A percentile compares a stretch with the other conserved stretches of the same genome.
These are phyloP conservation scores for Microdochium nivale DNA, from an alignment of 2,329 filamentous ascomycete species.

Conservation along the genomic window DNA sequence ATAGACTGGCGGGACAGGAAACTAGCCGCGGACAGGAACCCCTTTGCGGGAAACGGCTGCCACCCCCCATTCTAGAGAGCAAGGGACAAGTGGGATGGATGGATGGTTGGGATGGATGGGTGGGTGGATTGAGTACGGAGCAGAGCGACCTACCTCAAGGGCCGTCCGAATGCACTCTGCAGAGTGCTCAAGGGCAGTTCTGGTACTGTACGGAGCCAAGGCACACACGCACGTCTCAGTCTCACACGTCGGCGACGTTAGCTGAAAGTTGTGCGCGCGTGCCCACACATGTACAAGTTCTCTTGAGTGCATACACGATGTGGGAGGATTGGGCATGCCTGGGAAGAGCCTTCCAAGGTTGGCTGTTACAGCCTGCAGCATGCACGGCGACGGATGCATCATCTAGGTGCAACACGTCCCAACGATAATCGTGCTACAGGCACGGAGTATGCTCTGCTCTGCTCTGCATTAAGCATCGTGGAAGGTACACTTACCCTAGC, in stretches of 20 bases:
- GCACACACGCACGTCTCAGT: too few species aligned
- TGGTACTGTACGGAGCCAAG: background rate
- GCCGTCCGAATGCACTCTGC: too few species aligned
- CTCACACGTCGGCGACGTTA: background rate
- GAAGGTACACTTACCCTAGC: too few species aligned
- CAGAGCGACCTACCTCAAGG: background rate
- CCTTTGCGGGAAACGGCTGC: background rate
- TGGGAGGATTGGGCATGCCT: too few species aligned
- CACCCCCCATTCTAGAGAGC: background rate
- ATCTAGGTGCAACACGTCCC: too few species aligned
- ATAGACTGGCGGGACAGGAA: background rate
- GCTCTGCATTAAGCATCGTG: too few species aligned
- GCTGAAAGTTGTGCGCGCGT: background rate
- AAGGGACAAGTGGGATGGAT: background rate
- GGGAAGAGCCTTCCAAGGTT: background rate
- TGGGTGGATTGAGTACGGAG: background rate
- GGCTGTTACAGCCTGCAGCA: too few species aligned
- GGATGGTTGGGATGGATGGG: background rate
- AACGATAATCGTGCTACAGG: too few species aligned
- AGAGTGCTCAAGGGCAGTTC: too few species aligned
- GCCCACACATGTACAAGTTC: background rate
- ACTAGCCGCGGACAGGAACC: background rate
- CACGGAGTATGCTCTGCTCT: too few species aligned
- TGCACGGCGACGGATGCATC: too few species aligned
- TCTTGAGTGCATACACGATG: too few species aligned